phyloP scores from a whole-genome alignment of 2,329 filamentous ascomycete genomes.

The Colletotrichum salicis region DNA sequence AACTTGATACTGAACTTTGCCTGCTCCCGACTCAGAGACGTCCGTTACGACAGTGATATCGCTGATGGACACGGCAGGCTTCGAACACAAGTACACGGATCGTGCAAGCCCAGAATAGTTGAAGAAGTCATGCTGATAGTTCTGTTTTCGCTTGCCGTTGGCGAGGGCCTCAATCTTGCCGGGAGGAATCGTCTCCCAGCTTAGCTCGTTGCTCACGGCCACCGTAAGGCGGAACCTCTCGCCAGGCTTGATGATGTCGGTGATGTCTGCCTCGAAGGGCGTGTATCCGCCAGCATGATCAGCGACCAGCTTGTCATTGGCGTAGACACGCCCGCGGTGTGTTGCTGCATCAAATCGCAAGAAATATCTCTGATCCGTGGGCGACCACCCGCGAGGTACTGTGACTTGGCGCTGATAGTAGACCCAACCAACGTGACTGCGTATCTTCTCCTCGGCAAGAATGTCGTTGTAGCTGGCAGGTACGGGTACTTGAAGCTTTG shows the following conservation, averaged over 20 bases:
- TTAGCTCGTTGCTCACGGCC: constrained; percentile 44
- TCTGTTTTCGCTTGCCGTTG: constrained; percentile 39
- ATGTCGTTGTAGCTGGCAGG: constrained; percentile 43
- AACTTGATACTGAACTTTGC: constrained; percentile 31
- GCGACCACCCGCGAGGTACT: constrained; percentile 38
- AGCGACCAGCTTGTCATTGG: constrained; percentile 40
- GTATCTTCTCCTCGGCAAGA: constrained; percentile 38
- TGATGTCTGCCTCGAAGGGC: constrained; percentile 42
- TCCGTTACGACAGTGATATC: constrained; percentile 41
- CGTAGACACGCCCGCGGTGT: constrained; percentile 41
- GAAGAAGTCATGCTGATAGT: constrained; percentile 45
- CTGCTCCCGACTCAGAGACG: constrained; percentile 28
- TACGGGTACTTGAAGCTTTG: constrained; percentile 37
- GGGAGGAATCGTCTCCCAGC: constrained; percentile 44
- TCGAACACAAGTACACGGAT: constrained; percentile 42
- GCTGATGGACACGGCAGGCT: constrained; percentile 37
- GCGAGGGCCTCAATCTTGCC: constrained; percentile 28
- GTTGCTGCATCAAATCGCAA: constrained; percentile 44
- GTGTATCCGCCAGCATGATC: constrained; percentile 44
- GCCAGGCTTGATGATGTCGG: constrained; percentile 36
- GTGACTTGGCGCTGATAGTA: constrained; percentile 43
- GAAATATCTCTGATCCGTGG: constrained; percentile 31
- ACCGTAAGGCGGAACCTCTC: constrained; percentile 43
- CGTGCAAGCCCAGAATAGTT: constrained; percentile 44
- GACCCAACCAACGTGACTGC: constrained; percentile 45